Evolutionary conservation across 1,139 yeast genomes (phyloP).

Genomic region (Pichia inconspicua): DNA sequence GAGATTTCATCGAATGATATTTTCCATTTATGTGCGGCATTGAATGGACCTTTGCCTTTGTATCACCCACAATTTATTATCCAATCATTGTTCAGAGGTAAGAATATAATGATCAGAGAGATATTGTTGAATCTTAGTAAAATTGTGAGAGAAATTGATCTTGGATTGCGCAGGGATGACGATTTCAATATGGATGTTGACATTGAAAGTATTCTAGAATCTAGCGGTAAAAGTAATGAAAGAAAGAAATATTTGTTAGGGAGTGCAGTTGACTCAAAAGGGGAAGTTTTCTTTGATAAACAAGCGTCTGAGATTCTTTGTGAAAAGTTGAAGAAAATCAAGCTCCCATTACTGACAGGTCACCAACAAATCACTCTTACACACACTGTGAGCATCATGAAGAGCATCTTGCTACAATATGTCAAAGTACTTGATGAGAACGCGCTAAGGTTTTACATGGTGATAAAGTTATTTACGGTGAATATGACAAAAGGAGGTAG

Average conservation of each 20-base stretch:
- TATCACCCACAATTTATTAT: constrained; percentile 88
- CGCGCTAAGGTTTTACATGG: constrained; percentile 66
- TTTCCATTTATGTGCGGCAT: constrained; percentile 59
- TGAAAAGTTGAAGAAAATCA: constrained; percentile 53
- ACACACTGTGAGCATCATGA: constrained; percentile 58
- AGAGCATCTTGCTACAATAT: constrained; percentile 40
- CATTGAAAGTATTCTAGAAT: constrained; percentile 23
- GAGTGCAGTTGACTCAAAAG: constrained; percentile 1
- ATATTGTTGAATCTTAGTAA: constrained; percentile 49
- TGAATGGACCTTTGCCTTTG: constrained; percentile 84
- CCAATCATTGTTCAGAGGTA: constrained; percentile 64
- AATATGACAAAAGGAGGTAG: constrained; percentile 38
- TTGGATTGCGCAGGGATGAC: constrained; percentile 26
- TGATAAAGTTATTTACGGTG: constrained; percentile 60
- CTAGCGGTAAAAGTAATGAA: constrained; percentile 1
- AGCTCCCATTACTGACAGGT: constrained; percentile 76
- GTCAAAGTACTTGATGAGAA: constrained; percentile 53
- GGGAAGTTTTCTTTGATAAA: constrained; percentile 37
- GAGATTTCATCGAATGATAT: constrained; percentile 42
- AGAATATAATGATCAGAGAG: constrained; percentile 47
- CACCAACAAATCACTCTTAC: constrained; percentile 85
- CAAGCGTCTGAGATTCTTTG: constrained; percentile 43
- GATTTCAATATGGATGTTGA: constrained; percentile 34
- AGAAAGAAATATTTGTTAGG: not conserved
- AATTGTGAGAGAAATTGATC: constrained; percentile 44